These are phyloP conservation scores for Fusarium illudens DNA, from an alignment of 2,329 filamentous ascomycete species.

Conservation along the genomic window DNA sequence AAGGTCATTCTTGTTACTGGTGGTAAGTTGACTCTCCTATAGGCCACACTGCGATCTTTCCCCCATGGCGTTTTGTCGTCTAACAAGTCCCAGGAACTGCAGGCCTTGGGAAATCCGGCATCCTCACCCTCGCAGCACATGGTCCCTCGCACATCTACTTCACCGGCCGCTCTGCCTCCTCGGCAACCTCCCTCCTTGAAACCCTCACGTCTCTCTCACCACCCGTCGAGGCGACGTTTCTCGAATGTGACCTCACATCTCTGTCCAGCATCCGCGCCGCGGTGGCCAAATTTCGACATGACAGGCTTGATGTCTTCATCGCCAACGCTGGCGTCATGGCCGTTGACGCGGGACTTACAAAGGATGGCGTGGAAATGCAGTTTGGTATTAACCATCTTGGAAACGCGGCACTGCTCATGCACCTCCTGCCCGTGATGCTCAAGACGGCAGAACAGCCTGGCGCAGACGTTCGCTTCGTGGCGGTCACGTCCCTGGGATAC, in stretches of 20 bases:
- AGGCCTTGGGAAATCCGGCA: conserved; percentile 41
- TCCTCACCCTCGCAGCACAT: conserved; percentile 49
- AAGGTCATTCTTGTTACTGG: conserved; percentile 63
- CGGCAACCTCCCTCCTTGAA: conserved; percentile 54
- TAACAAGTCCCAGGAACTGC: conserved; percentile 46
- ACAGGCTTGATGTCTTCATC: conserved; percentile 54
- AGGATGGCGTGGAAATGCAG: conserved; percentile 49
- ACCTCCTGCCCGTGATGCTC: conserved; percentile 43
- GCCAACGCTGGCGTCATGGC: conserved; percentile 51
- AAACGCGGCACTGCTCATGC: conserved; percentile 46
- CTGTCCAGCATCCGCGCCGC: conserved; percentile 57
- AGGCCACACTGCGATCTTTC: not conserved
- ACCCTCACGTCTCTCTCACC: conserved; percentile 39
- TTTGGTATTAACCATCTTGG: conserved; percentile 49
- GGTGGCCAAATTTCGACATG: conserved; percentile 50
- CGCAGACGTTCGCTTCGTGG: conserved; percentile 35
- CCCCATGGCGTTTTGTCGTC: not conserved
- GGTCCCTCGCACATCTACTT: conserved; percentile 63
- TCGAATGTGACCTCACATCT: conserved; percentile 60
- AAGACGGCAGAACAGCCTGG: conserved; percentile 23
- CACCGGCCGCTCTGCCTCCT: conserved; percentile 57
- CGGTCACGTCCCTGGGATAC: conserved; percentile 43
- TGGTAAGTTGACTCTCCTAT: conserved; percentile 44
- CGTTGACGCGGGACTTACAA: conserved; percentile 38
- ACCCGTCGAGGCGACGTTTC: conserved; percentile 36